Evolutionary conservation across 345 rosid genomes (phyloP), one percentile per base, ranked within the genome.

Genomic region (Arabis hirsuta): DNA sequence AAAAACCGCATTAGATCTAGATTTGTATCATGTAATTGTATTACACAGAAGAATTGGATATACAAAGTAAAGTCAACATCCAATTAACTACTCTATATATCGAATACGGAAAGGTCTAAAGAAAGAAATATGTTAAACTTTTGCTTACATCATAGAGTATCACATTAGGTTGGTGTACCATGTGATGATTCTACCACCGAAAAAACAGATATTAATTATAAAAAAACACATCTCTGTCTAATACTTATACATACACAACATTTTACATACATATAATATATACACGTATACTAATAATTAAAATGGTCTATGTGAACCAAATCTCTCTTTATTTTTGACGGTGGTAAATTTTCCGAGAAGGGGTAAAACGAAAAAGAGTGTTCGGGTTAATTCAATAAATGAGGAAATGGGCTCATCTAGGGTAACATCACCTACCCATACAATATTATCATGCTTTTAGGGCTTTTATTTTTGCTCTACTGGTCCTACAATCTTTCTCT

Each of bases 391-490:
- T 2, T 7, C 39, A 76, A 71, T 76, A 32, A 56, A 5, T 48
- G 62, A 39, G 27, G 56, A 70, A 76, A 76, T 71, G 76, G 80
- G 80, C 76, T 57, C 76, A 45, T 42, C 72, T 76, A 76, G 76
- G 80, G 80, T 71, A 71, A 76, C 72, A 57, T 76, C 67, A 71
- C 80, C 80, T 76, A 76, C 80, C 72, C 76, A 76, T 76, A 76
- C 80, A 50, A 70, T 69, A 64, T 70, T 63, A 71, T 71, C 71
- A 57, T 65, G 67, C 67, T 65, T 77, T 77, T 77, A 77, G 80
- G 80, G 80, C 76, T 76, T 64, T 74, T 76, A 46, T 62, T 69
- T 58, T 64, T 46, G 41, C 7, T 10, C 3, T n/a, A 24, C n/a
- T 42, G 72, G 71, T 57, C 76, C 76, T 62, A 57, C 71, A 0